phyloP scores from a whole-genome alignment of 2,329 filamentous ascomycete genomes.

The Epichloe hybrida region DNA sequence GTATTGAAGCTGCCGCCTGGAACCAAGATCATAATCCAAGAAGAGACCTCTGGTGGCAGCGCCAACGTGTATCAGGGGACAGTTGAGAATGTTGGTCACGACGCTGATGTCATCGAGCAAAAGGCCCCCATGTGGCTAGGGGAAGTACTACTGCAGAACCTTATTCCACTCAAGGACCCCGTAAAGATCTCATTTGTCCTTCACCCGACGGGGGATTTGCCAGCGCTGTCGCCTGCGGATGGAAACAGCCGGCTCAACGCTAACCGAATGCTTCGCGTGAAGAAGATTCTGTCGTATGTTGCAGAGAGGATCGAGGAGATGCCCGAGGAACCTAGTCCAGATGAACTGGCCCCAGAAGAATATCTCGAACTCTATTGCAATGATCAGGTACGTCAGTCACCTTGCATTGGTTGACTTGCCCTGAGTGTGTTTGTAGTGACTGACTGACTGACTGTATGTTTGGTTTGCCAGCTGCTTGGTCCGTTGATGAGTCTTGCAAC shows the following conservation, averaged over 20 bases:
- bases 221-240: constrained; percentile 59
- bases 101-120: constrained; percentile 74
- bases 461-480: constrained; percentile 42
- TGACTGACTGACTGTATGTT: constrained; percentile 3
- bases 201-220: constrained; percentile 64
- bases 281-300: constrained; percentile 87
- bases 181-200: constrained; percentile 93
- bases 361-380: constrained; percentile 94
- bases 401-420: background rate
- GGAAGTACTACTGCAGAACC: constrained; percentile 73
- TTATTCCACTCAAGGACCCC: constrained; percentile 74
- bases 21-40: constrained; percentile 55
- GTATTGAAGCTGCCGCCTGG: constrained; percentile 57
- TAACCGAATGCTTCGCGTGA: constrained; percentile 89
- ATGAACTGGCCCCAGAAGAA: constrained; percentile 66
- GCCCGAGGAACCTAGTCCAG: constrained; percentile 43
- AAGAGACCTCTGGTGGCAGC: constrained; percentile 52
- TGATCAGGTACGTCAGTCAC: constrained; percentile 52
- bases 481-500: constrained; percentile 88
- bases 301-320: constrained; percentile 77
- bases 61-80: constrained; percentile 87
- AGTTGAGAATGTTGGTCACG: constrained; percentile 60
- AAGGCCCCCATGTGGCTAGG: constrained; percentile 84
- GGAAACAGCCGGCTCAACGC: constrained; percentile 87
- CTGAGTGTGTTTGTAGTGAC: background rate